Evolutionary conservation across 306 rosid species (phyloP), one percentile per base, ranked within the genome.

Genomic region (Pterocarpus macrocarpus): DNA sequence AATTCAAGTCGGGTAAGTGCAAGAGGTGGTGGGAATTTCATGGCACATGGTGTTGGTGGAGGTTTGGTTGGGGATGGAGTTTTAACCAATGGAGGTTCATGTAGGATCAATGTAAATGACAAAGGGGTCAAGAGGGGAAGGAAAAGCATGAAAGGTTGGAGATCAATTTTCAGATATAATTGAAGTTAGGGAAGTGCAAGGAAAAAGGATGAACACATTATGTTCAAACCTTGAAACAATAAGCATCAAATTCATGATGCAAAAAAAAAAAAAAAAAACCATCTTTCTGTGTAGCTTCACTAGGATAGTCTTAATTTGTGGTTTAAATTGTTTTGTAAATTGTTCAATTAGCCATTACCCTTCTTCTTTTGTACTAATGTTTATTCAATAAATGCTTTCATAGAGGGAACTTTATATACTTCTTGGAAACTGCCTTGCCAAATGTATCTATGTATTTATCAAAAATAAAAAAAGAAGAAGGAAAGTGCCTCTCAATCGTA

Each of bases 181-280:
- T 22, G 0, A 22, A 22, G 28, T 22, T 22, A 22, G 1, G 28
- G 28, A 22, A 22, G 28, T 22, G 28, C 28, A 22, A 22, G 28
- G 28, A 22, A 22, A 22, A 22, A 22, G 28, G 28, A 22, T 22
- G 28, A 22, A 22, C 28, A 87, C 16, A 41, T 87, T 5, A 86
- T 80, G 89, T 88, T 89, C 82, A 87, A 80, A 87, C 81, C 97
- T n/a, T 90, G 84, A 92, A 35, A 62, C 47, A 72, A 17, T 55
- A 66, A 49, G 35, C 64, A 71, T 78, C 59, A 55, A 75, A 74
- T 52, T 61, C 73, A 78, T n/a, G 30, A 34, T 15, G 56, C 36
- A 69, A 7, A 22, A 22, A 22, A 22, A n/a, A n/a, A n/a, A n/a
- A n/a, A 50, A 0, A 67, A 59, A 35, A 22, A 36, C 34, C 36